phyloP scores from a whole-genome alignment of 2,329 filamentous ascomycete genomes.

The Septoria linicola region DNA sequence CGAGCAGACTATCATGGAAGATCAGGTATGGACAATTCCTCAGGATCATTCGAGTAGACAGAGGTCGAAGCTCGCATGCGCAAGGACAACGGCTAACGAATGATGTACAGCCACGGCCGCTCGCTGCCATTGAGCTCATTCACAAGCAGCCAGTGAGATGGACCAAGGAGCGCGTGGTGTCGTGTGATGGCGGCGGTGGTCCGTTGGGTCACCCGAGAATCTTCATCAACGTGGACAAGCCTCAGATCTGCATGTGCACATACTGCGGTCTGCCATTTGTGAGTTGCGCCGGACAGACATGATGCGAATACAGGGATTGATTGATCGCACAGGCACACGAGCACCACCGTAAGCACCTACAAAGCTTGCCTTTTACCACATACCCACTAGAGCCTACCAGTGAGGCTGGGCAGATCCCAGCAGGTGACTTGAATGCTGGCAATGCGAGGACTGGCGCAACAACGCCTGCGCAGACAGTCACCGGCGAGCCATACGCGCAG shows the following conservation, averaged over 20 bases:
- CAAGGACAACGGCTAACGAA: conserved; percentile 27
- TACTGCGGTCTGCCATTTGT: conserved; percentile 96
- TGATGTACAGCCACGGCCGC: conserved; percentile 70
- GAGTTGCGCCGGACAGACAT: conserved; percentile 44
- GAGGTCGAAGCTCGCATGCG: not conserved
- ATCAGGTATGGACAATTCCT: conserved; percentile 63
- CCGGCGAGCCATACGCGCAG: conserved; percentile 59
- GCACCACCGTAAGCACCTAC: conserved; percentile 78
- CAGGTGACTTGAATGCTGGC: conserved; percentile 39
- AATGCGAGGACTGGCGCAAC: conserved; percentile 35
- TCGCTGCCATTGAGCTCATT: conserved; percentile 90
- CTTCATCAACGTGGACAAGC: conserved; percentile 98
- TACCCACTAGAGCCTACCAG: conserved; percentile 69
- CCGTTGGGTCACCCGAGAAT: conserved; percentile 86
- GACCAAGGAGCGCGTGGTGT: conserved; percentile 77
- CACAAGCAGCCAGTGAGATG: conserved; percentile 94
- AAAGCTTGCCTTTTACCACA: conserved; percentile 71
- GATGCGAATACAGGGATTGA: not conserved
- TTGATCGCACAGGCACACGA: conserved; percentile 70
- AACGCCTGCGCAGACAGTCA: conserved; percentile 52
- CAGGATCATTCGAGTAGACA: not conserved
- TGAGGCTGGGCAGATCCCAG: conserved; percentile 58
- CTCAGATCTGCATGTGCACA: conserved; percentile 82
- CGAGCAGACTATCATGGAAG: conserved; percentile 91
- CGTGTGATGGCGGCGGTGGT: conserved; percentile 90